Conservation (phyloP, 164 flowering plant genomes). For the Piper betle region DNA sequence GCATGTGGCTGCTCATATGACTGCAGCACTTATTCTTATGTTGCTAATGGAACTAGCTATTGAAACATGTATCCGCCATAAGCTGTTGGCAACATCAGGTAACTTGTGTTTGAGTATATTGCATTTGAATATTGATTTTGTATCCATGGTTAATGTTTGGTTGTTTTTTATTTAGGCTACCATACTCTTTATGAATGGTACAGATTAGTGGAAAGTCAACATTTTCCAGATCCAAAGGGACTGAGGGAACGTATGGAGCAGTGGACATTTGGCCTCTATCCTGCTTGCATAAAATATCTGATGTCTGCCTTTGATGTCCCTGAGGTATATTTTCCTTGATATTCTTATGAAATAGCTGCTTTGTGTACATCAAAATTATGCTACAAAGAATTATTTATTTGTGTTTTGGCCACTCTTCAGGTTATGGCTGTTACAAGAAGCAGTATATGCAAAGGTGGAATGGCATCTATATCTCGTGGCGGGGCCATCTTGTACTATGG, state of each 20-base stretch:
- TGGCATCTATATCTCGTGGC: conserved; percentile 68
- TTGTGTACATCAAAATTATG: background rate
- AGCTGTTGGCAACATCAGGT: conserved; percentile 86
- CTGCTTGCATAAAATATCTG: conserved; percentile 95
- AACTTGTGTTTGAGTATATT: background rate
- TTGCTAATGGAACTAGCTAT: conserved; percentile 83
- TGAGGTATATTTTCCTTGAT: conserved; percentile 42
- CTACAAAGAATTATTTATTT: background rate
- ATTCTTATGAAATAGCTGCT: conserved; percentile 88
- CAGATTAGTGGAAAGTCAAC: conserved; percentile 72
- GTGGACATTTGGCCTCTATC: conserved; percentile 98
- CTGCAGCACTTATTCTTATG: conserved; percentile 84
- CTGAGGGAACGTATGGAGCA: conserved; percentile 87
- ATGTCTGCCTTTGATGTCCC: conserved; percentile 99
- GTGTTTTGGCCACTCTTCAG: conserved; percentile 27
- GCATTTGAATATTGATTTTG: background rate
- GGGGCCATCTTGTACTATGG: conserved; percentile 76
- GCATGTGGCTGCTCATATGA: conserved; percentile 83
- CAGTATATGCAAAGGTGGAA: conserved; percentile 75
- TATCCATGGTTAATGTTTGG: background rate
- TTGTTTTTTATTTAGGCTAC: conserved; percentile 44
- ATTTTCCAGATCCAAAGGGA: conserved; percentile 97
- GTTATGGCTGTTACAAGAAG: conserved; percentile 95
- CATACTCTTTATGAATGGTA: conserved; percentile 97
- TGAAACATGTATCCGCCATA: conserved; percentile 83